A percentile compares a stretch with the other conserved stretches of the same genome.
Conservation (phyloP, 2,329 filamentous ascomycete genomes). For the Daldinia sp. region DNA sequence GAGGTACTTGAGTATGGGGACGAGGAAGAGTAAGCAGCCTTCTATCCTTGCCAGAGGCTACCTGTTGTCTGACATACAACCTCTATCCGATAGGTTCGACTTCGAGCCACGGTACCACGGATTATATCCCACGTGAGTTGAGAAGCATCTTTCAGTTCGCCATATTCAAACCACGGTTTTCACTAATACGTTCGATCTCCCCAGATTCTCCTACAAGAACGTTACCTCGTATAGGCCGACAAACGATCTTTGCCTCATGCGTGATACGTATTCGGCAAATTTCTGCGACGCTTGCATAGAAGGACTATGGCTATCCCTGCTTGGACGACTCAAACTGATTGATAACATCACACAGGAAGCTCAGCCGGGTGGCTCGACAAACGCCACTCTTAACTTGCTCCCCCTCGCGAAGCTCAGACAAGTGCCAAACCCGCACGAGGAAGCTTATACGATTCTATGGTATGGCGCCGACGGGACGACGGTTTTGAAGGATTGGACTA, state of each 20-base stretch:
- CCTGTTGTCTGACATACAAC: constrained; percentile 14
- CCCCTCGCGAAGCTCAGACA: constrained; percentile 48
- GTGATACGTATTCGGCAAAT: constrained; percentile 47
- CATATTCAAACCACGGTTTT: not conserved
- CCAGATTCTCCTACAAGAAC: constrained; percentile 47
- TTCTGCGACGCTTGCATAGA: constrained; percentile 51
- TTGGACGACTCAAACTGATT: constrained; percentile 45
- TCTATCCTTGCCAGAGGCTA: not conserved
- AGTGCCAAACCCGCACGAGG: constrained; percentile 42
- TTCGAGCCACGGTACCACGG: constrained; percentile 45
- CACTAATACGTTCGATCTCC: not conserved
- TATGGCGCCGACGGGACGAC: constrained; percentile 42
- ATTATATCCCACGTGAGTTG: constrained; percentile 48
- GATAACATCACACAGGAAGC: constrained; percentile 47
- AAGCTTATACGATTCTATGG: constrained; percentile 49
- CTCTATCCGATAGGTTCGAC: constrained; percentile 41
- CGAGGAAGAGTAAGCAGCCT: constrained; percentile 45
- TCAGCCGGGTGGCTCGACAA: constrained; percentile 41
- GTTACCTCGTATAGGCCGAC: constrained; percentile 50
- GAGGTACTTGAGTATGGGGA: constrained; percentile 50
- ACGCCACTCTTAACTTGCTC: constrained; percentile 46
- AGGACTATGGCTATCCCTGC: constrained; percentile 50
- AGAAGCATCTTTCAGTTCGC: not conserved
- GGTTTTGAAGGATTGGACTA: constrained; percentile 47
- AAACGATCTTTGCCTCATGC: constrained; percentile 50